A percentile compares a stretch with the other conserved stretches of the same genome.
Evolutionary conservation across 257 asterid species (phyloP).

Genomic region (Ligustrum vulgare): DNA sequence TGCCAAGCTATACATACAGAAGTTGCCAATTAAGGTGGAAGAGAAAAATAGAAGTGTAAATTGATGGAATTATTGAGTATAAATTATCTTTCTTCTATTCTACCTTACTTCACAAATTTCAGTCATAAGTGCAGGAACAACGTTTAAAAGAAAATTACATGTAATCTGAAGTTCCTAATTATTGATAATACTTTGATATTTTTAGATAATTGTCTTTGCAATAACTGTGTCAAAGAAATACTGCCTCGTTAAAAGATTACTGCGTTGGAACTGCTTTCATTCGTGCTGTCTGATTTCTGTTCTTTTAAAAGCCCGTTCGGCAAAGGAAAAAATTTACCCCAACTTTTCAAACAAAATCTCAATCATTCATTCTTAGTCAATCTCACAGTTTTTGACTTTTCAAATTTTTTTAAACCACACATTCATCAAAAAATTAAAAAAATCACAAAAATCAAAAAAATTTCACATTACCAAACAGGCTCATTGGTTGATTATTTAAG

Average conservation of each 20-base stretch:
- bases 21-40: neutral
- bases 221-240: neutral
- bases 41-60: neutral
- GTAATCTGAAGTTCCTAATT: neutral
- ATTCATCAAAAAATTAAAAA: too few species aligned
- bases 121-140: neutral
- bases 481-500: neutral
- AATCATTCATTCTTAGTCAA: too few species aligned
- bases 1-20: neutral
- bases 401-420: too few species aligned
- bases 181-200: neutral
- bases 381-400: too few species aligned
- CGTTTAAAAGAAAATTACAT: neutral
- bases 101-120: neutral
- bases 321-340: too few species aligned
- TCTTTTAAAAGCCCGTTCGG: too few species aligned
- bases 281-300: neutral
- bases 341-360: too few species aligned
- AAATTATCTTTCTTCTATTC: too few species aligned
- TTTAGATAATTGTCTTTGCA: neutral
- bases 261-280: neutral
- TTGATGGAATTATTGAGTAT: neutral
- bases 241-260: neutral
- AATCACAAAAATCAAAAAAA: too few species aligned
- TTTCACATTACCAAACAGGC: too few species aligned